Evolutionary conservation across 768 basidiomycete genomes (phyloP).

Genomic region (Amanita fuliginea): DNA sequence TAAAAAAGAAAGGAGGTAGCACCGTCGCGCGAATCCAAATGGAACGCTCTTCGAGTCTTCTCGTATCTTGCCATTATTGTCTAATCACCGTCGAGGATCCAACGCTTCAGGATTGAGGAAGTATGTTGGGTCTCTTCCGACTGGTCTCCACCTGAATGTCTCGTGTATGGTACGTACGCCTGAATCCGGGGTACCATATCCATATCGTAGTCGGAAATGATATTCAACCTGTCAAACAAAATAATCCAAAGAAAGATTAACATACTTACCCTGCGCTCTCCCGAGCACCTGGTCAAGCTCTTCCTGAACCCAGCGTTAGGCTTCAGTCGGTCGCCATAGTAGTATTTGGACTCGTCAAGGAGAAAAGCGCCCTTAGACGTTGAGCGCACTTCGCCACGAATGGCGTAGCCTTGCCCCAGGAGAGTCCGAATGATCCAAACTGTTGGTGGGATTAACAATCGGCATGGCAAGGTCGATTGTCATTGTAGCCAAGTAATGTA

Average conservation of each 20-base stretch:
- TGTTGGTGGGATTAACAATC: too few species aligned
- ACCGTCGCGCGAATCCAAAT: conserved; percentile 47
- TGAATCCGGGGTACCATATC: conserved; percentile 31
- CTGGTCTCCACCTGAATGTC: conserved; percentile 40
- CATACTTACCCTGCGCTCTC: conserved; percentile 23
- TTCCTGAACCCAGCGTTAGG: conserved; percentile 38
- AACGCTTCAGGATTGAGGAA: conserved; percentile 53
- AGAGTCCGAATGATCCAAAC: too few species aligned
- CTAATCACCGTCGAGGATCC: conserved; percentile 48
- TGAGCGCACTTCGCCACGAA: too few species aligned
- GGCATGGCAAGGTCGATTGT: too few species aligned
- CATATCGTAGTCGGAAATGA: conserved; percentile 32
- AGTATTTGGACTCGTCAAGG: too few species aligned
- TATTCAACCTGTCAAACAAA: conserved; percentile 3
- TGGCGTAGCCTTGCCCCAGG: too few species aligned
- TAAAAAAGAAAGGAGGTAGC: conserved; percentile 10
- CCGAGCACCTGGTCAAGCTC: conserved; percentile 47
- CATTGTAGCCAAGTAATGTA: too few species aligned
- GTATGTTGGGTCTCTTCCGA: conserved; percentile 42
- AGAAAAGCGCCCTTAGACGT: too few species aligned
- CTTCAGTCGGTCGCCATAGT: conserved; percentile 50
- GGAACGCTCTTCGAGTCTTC: conserved; percentile 41
- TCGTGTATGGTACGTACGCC: conserved; percentile 41
- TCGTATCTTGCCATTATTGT: conserved; percentile 28
- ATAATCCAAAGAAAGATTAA: neutral